Evolutionary conservation across 805 yeast species (phyloP).

Genomic region (Pichia gijzeniarum): DNA sequence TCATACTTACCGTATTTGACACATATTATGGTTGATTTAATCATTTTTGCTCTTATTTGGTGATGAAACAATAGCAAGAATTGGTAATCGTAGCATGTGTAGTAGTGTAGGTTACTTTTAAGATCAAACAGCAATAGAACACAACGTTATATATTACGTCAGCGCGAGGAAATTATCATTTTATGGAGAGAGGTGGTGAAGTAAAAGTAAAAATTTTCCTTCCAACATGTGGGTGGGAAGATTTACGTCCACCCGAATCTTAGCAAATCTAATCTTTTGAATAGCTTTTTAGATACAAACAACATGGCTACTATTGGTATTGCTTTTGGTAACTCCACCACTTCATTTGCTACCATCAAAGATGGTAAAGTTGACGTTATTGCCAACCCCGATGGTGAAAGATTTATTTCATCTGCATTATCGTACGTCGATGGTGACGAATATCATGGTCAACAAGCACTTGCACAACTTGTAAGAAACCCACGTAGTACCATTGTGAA

Average conservation of each 20-base stretch:
- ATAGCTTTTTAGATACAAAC: not conserved
- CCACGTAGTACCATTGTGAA: conserved; percentile 78
- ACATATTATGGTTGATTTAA: too few relatives aligned
- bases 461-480: conserved; percentile 87
- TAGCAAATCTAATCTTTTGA: not conserved
- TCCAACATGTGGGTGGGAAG: not conserved
- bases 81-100: too few relatives aligned
- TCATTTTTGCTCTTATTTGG: too few relatives aligned
- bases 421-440: conserved; percentile 93
- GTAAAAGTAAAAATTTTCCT: not conserved
- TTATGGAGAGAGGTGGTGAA: too few relatives aligned
- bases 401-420: conserved; percentile 88
- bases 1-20: too few relatives aligned
- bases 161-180: too few relatives aligned
- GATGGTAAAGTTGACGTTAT: conserved; percentile 96
- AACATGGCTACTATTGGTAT: conserved; percentile 74
- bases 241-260: too few relatives aligned
- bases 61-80: too few relatives aligned
- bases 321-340: conserved; percentile 92
- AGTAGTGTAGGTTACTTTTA: too few relatives aligned
- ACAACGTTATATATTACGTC: too few relatives aligned
- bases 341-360: conserved; percentile 85
- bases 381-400: conserved; percentile 98
- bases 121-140: too few relatives aligned
- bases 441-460: conserved; percentile 95